Percentiles rank a stretch among this genome's conserved stretches.
Evolutionary conservation across 1,284 basidiomycete genomes (phyloP).

Genomic region (Boletellus deceptivus): DNA sequence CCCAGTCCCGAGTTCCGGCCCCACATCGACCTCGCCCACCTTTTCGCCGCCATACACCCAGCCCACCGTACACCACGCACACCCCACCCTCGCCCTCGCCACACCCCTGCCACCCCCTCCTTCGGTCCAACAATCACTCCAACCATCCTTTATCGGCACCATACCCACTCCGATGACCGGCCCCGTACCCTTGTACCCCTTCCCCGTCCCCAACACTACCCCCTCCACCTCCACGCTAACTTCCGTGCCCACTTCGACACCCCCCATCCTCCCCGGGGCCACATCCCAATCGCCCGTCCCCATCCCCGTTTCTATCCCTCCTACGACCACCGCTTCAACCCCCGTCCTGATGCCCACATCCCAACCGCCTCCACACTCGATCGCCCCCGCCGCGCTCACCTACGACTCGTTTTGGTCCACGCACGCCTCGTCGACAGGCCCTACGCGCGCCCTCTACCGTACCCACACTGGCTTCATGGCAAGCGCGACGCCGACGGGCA

Average conservation of each 20-base stretch:
- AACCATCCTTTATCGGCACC: constrained; percentile 7
- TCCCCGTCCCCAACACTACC: neutral
- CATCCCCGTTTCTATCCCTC: too few species aligned
- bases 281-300: constrained; percentile 1
- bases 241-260: neutral
- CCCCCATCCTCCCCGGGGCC: neutral
- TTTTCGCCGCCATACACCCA: constrained; percentile 4
- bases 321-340: neutral
- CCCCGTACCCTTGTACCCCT: neutral
- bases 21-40: neutral
- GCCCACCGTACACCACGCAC: constrained; percentile 14
- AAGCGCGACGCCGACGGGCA: constrained; percentile 25
- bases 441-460: constrained; percentile 32
- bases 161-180: neutral
- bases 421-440: constrained; percentile 36
- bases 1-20: neutral
- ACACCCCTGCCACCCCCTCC: neutral
- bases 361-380: constrained; percentile 5
- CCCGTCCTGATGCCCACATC: constrained; percentile 1
- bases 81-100: neutral
- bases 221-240: neutral
- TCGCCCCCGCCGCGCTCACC: constrained; percentile 39
- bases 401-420: constrained; percentile 70
- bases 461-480: constrained; percentile 31
- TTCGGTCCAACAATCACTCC: neutral